phyloP scores from a whole-genome alignment of 2,329 filamentous ascomycete genomes.

The Diaporthe citrichinensis region DNA sequence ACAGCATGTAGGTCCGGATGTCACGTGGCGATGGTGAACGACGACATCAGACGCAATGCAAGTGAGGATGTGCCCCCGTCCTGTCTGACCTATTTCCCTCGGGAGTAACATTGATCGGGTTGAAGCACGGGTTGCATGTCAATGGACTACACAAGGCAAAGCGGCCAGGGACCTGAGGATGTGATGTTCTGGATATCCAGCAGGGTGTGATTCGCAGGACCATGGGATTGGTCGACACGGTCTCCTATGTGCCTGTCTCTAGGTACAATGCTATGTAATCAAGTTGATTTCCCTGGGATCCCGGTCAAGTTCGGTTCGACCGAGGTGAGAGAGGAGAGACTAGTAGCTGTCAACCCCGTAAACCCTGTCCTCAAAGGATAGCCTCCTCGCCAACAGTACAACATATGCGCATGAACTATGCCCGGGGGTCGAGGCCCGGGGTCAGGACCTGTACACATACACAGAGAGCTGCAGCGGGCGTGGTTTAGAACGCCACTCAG shows the following conservation, averaged over 20 bases:
- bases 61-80: neutral
- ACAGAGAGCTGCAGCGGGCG: neutral
- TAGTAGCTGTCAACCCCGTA: slow-evolving; percentile 32
- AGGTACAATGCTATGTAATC: slow-evolving; percentile 7
- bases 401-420: slow-evolving; percentile 25
- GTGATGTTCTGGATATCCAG: slow-evolving; percentile 29
- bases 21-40: slow-evolving; percentile 39
- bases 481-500: slow-evolving; percentile 21
- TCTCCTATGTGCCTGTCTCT: neutral
- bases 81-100: slow-evolving; percentile 15
- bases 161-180: neutral
- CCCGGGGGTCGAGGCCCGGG: slow-evolving; percentile 5
- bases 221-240: slow-evolving; percentile 34
- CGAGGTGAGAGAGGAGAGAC: slow-evolving; percentile 30
- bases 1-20: slow-evolving; percentile 39
- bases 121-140: slow-evolving; percentile 3
- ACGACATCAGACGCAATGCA: slow-evolving; percentile 33
- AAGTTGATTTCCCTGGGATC: slow-evolving; percentile 2
- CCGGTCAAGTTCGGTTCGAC: slow-evolving; percentile 36
- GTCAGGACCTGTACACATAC: slow-evolving; percentile 1
- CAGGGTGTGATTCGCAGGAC: slow-evolving; percentile 17
- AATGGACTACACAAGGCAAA: slow-evolving; percentile 17
- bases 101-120: slow-evolving; percentile 17
- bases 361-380: slow-evolving; percentile 5
- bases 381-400: slow-evolving; percentile 18